Base-by-base conservation (phyloP, 192 early-diverging fungal genomes). In the Coemansia sp. region DNA sequence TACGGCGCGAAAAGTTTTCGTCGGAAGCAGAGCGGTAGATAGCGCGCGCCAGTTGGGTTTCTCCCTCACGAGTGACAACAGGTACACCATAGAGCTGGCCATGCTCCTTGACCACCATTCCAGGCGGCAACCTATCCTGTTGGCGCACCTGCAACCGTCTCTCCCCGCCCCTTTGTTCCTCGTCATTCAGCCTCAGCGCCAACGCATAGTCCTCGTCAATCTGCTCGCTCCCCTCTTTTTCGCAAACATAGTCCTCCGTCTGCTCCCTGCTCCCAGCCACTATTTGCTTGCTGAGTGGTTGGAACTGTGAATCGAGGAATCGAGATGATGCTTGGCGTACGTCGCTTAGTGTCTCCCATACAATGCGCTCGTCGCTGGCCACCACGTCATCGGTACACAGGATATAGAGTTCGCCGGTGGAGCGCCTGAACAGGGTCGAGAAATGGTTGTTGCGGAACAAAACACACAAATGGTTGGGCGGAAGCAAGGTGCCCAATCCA, bases 401-500 rank as follows among this genome's bases (percentile, higher is more conserved):
- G 15, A 84, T 76, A 39, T 85, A 80, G 8, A 79, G 68, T 33
- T 81, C 83, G 5, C 79, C 78, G 29, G 72, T 39, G 0, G 68
- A 70, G 33, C 85, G 84, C 68, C 86, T 87, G 42, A 81, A 87
- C 32, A 93, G 68, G 7, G 90, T 90, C 8, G 87, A 90, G 44
- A 93, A 93, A 58, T 97, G 95, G 70, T 98, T 98, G 74, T 97
- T 97, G 55, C 94, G 83, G 81, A 98, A 98, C 35, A 98, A 71
- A 38, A 95, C 92, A 42, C 83, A 82, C 11, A 95, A 68, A 3
- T 76, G 62, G 15, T 78, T 62, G 1, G 74, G 73, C 6, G 84
- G 85, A 22, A 94, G 68, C 43, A 74, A 68, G 12, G 85, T 86
- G n/a, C 74, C 62, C 27, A 95, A 82, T n/a, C 78, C 55, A 26